Evolutionary conservation across 306 rosid genomes (phyloP), one percentile per base, ranked within the genome.

Genomic region (Delonix regia): DNA sequence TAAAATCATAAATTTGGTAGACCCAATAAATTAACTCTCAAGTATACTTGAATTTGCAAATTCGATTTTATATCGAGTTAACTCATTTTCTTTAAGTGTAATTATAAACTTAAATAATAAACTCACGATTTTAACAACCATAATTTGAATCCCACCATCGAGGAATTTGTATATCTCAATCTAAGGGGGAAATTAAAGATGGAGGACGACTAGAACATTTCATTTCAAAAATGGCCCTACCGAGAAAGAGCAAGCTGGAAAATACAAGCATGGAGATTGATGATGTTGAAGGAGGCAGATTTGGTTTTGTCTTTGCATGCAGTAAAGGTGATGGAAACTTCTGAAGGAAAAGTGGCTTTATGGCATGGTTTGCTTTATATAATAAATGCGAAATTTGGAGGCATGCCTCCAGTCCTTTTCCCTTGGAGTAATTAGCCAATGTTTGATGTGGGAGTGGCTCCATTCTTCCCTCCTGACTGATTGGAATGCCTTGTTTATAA

Each of bases 371-470:
- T 57, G 70, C 78, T 76, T 80, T 80, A 66, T 36, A 62, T 48
- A 80, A 41, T 83, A 74, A 83, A 77, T 70, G 74, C 79, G 60
- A 25, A 42, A 56, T 67, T 83, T 83, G 83, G 74, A 53, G 72
- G 15, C 33, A 30, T 30, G 33, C 33, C 33, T n/a, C 33, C 2
- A 12, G 49, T 44, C 49, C 16, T 39, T 39, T 39, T 30, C 33
- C 33, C 41, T 38, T 38, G 3, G 41, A 38, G 2, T 38, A 7
- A 38, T 38, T 9, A 22, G 27, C 7, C 21, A 62, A 62, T 9
- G 52, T 41, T 22, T 18, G 47, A 30, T 4, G 21, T 12, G 21
- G 22, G 9, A 9, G 49, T 8, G 13, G 11, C 59, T 18, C 19
- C 30, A 12, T 28, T 53, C 34, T n/a, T 3, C 19, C 34, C 18